Evolutionary conservation across 352 stramenopile species (phyloP).

Genomic region (Pythium aristosporum): DNA sequence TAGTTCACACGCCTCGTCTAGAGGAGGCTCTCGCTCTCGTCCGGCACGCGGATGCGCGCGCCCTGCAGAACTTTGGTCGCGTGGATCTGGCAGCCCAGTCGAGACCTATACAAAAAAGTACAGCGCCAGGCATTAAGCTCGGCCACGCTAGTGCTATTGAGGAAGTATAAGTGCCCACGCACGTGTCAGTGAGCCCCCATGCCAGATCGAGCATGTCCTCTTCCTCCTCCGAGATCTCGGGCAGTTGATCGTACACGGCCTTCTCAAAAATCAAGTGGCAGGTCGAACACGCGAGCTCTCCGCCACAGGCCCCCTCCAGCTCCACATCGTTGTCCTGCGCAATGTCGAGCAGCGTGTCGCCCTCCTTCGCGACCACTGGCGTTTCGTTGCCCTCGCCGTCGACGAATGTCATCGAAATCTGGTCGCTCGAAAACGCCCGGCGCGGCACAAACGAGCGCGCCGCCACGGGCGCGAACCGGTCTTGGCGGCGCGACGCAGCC

Average conservation of each 20-base stretch:
- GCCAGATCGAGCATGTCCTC: conserved; percentile 96
- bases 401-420: conserved; percentile 83
- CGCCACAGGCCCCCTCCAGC: conserved; percentile 91
- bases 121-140: not conserved
- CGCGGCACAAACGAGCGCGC: conserved; percentile 9
- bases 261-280: conserved; percentile 93
- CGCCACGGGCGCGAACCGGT: not conserved
- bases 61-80: conserved; percentile 87
- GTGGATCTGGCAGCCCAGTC: conserved; percentile 90
- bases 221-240: conserved; percentile 90
- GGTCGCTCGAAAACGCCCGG: conserved; percentile 41
- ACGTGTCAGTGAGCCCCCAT: conserved; percentile 93
- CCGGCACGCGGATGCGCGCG: conserved; percentile 83
- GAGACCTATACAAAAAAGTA: conserved; percentile 35
- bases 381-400: conserved; percentile 73
- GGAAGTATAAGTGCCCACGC: conserved; percentile 20
- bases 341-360: conserved; percentile 87
- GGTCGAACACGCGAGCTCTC: conserved; percentile 92
- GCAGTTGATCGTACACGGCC: conserved; percentile 86
- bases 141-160: not conserved
- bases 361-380: conserved; percentile 65
- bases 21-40: conserved; percentile 90
- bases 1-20: conserved; percentile 34
- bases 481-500: not conserved
- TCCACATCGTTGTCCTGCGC: conserved; percentile 93